A percentile compares a stretch with the other conserved stretches of the same genome.
phyloP scores from a whole-genome alignment of 805 yeast species.

The Komagataella pseudopastoris region DNA sequence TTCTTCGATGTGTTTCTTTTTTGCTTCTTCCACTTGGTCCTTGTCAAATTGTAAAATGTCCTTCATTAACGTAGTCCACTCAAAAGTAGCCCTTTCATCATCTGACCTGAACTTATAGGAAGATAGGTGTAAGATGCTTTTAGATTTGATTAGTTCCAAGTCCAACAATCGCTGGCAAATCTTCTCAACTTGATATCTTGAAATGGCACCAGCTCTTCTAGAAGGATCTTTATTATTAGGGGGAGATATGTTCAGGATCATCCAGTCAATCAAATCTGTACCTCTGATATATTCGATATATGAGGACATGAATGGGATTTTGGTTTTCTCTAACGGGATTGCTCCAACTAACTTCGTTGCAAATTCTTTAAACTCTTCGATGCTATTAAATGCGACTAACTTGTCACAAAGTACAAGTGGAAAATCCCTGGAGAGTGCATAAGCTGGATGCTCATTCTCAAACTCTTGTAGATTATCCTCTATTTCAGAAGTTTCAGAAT shows the following conservation, averaged over 20 bases:
- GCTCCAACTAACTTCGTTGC: constrained; percentile 3
- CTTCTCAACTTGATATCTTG: constrained; percentile 8
- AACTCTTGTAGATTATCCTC: constrained; percentile 2
- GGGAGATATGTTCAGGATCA: not conserved
- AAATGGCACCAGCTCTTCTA: constrained; percentile 1
- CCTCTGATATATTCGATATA: constrained; percentile 5
- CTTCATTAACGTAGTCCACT: constrained; percentile 4
- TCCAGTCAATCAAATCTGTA: constrained; percentile 3
- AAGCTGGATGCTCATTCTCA: constrained; percentile 1
- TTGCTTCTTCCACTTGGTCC: not conserved
- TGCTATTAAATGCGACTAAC: constrained; percentile 3
- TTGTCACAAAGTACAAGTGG: constrained; percentile 4
- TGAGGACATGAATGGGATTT: constrained; percentile 3
- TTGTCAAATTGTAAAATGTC: not conserved
- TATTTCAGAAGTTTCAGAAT: constrained; percentile 4
- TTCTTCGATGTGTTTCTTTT: not conserved
- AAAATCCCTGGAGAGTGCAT: constrained; percentile 1
- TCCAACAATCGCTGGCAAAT: constrained; percentile 6
- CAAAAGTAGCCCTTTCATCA: constrained; percentile 5
- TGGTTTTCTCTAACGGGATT: constrained; percentile 3
- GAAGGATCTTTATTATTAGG: not conserved
- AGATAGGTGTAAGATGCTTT: not conserved
- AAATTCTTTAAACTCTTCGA: constrained; percentile 5
- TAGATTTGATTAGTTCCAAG: constrained; percentile 6
- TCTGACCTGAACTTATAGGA: constrained; percentile 8